phyloP scores from a whole-genome alignment of 257 asterid species.

The Ocimum tenuiflorum region DNA sequence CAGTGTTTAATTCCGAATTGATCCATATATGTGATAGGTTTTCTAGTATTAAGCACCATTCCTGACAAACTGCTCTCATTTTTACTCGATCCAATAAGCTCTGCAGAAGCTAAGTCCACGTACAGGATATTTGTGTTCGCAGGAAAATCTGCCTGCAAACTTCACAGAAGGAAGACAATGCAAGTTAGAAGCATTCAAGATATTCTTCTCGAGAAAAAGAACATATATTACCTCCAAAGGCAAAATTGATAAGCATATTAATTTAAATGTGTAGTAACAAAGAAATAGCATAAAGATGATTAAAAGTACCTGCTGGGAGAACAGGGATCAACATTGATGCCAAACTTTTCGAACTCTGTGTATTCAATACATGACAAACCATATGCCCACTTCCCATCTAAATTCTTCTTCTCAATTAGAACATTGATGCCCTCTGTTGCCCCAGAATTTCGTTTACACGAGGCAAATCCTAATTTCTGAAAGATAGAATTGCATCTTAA shows the following conservation, averaged over 20 bases:
- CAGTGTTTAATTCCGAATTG: conserved; percentile 77
- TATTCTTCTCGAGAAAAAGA: conserved; percentile 19
- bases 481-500: conserved; percentile 17
- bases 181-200: conserved; percentile 26
- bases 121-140: conserved; percentile 94
- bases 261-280: too few relatives aligned
- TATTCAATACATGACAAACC: conserved; percentile 92
- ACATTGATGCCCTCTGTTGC: conserved; percentile 99
- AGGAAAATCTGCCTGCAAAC: conserved; percentile 86
- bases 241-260: background rate
- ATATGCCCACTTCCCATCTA: conserved; percentile 83
- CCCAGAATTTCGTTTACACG: conserved; percentile 66
- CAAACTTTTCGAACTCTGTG: conserved; percentile 94
- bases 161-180: conserved; percentile 36
- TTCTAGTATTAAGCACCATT: conserved; percentile 84
- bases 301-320: conserved; percentile 47
- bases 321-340: conserved; percentile 43
- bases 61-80: conserved; percentile 72
- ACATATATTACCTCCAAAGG: too few relatives aligned
- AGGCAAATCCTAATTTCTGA: conserved; percentile 98
- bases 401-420: conserved; percentile 69
- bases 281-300: background rate
- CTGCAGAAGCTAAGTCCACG: conserved; percentile 88
- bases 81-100: conserved; percentile 69
- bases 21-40: conserved; percentile 67